These are phyloP conservation scores for Lodderomyces margitis DNA, from an alignment of 1,139 yeast genomes.

Conservation along the genomic window DNA sequence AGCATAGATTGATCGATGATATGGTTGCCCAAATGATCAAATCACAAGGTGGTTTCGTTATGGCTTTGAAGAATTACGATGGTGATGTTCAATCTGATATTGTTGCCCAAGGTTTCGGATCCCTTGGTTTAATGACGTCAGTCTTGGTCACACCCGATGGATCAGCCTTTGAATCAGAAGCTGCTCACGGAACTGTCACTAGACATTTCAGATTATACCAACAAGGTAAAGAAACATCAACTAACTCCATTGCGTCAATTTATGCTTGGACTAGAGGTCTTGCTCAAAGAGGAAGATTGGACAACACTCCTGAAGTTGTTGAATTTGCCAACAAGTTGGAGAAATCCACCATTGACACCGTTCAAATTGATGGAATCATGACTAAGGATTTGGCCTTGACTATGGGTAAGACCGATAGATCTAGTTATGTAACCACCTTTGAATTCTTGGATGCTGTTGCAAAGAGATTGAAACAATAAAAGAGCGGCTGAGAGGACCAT, in stretches of 20 bases:
- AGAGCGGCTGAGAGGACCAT: too few species aligned
- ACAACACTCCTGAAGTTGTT: constrained; percentile 67
- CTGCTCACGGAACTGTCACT: constrained; percentile 87
- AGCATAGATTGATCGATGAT: constrained; percentile 80
- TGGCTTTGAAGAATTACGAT: constrained; percentile 82
- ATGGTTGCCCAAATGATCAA: constrained; percentile 90
- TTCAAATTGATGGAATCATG: constrained; percentile 71
- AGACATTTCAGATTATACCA: constrained; percentile 85
- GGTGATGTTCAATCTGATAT: constrained; percentile 86
- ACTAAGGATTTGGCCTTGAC: constrained; percentile 82
- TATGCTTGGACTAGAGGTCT: constrained; percentile 88
- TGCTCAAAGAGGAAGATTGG: constrained; percentile 76
- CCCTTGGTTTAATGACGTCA: constrained; percentile 81
- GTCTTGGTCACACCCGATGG: constrained; percentile 86
- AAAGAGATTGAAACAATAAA: constrained; percentile 33
- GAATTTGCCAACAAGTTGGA: constrained; percentile 66
- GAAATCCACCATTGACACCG: constrained; percentile 69
- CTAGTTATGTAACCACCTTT: constrained; percentile 68
- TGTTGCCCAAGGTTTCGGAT: constrained; percentile 86
- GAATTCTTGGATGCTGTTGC: constrained; percentile 76
- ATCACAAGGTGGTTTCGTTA: constrained; percentile 78
- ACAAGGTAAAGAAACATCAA: constrained; percentile 80
- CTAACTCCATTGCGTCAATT: constrained; percentile 81
- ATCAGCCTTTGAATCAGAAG: constrained; percentile 77
- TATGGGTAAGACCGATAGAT: constrained; percentile 63